Evolutionary conservation across 805 yeast species (phyloP), one percentile per base, ranked within the genome.

Genomic region (Candida ascalaphidarum): DNA sequence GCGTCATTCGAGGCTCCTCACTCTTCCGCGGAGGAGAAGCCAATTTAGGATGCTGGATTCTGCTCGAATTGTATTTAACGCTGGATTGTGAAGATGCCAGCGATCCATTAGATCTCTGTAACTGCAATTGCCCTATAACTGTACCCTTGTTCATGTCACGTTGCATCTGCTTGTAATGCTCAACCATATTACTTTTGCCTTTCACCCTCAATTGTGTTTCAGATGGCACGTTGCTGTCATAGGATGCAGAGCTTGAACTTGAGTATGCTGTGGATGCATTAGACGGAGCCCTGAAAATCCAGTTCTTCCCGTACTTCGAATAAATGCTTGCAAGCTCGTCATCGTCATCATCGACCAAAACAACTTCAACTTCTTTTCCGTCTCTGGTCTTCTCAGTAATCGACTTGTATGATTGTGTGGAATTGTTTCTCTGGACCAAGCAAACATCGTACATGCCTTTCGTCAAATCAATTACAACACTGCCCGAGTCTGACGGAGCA

Each of bases 341-440:
- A 7, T 49, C 59, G 5, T 57, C 62, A 15, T 55, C 61, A 8
- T 61, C 68, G 4, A 63, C 67, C 22, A 62, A 37, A 2, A 63
- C 68, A 5, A 63, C 66, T 30, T 63, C 69, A 0, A 62, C 58
- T 10, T 52, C 51, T 31, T 50, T 55, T 3, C 68, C 69, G 14
- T 52, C 54, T 14, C 41, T 51, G 4, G 50, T 46, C 28, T 43
- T 53, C 27, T 63, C 68, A 2, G 59, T 61, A 2, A 58, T 57
- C 1, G 68, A 61, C 33, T 37, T 49, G 35, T 62, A 63, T 1
- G 68, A 58, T 5, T 39, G 44, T 1, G 51, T 43, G 4, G 67
- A 55, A 31, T 58, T 47, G 10, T 48, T 41, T 24, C 69, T 41
- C 33, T 53, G 50, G 5, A 63, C 41, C 40, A 53, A 45, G 37